Conservation (phyloP, 129 eudicot genomes). For the Tagetes patula region DNA sequence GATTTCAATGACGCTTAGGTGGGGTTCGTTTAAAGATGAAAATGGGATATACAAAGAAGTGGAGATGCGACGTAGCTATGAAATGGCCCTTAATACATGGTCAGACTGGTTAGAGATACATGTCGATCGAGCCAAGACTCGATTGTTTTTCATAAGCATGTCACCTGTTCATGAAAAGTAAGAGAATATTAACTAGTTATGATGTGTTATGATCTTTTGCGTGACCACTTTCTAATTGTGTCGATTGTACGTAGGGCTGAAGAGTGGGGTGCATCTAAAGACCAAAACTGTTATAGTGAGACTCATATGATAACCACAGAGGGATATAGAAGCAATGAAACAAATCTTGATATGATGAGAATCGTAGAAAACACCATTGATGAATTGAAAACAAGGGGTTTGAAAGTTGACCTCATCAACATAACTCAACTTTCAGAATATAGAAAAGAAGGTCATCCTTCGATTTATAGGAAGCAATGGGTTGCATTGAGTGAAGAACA, state of each 20-base stretch:
- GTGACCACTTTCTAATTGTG: not conserved
- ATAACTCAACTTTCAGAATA: constrained; percentile 86
- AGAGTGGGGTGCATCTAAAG: constrained; percentile 67
- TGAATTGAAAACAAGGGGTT: constrained; percentile 42
- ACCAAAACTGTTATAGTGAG: constrained; percentile 59
- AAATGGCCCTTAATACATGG: constrained; percentile 82
- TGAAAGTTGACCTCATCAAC: constrained; percentile 61
- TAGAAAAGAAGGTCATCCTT: constrained; percentile 84
- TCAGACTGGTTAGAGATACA: constrained; percentile 74
- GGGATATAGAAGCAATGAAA: constrained; percentile 52
- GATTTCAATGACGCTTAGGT: constrained; percentile 39
- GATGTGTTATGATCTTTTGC: not conserved
- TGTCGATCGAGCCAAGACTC: constrained; percentile 60
- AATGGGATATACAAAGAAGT: constrained; percentile 56
- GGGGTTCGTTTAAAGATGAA: constrained; percentile 60
- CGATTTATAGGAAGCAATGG: constrained; percentile 78
- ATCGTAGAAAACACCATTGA: constrained; percentile 52
- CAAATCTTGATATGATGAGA: constrained; percentile 64
- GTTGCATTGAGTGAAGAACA: constrained; percentile 58
- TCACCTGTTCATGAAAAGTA: constrained; percentile 84
- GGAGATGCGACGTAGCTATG: constrained; percentile 53
- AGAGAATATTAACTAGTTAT: not conserved
- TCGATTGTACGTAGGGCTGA: constrained; percentile 41
- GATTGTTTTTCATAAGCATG: constrained; percentile 66
- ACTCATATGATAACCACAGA: constrained; percentile 47